phyloP scores from a whole-genome alignment of 2,329 filamentous ascomycete species.

The Sphaerulina populicola region DNA sequence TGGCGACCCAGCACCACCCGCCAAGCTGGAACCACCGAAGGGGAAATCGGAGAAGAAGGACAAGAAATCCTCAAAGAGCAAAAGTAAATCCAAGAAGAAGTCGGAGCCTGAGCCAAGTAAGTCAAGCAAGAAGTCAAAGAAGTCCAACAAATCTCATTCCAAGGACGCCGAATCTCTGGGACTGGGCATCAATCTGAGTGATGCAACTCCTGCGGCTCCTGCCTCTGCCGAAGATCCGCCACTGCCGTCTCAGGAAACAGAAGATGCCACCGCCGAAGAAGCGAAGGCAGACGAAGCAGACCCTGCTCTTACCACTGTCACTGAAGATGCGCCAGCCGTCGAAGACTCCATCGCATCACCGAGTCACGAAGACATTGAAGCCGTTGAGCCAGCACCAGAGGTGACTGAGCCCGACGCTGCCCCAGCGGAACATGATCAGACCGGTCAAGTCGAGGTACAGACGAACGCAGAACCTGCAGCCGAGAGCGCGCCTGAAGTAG shows the following conservation, averaged over 20 bases:
- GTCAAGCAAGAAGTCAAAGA: constrained; percentile 15
- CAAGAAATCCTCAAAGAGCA: constrained; percentile 8
- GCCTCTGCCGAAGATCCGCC: background rate
- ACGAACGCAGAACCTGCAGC: background rate
- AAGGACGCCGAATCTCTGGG: constrained; percentile 9
- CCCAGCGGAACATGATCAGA: background rate
- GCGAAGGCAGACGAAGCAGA: background rate
- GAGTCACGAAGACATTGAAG: background rate
- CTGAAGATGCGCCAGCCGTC: background rate
- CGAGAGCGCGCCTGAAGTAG: background rate
- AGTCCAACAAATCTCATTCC: constrained; percentile 8
- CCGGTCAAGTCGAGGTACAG: background rate
- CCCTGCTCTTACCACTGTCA: background rate
- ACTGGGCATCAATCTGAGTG: constrained; percentile 15
- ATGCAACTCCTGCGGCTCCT: constrained; percentile 5
- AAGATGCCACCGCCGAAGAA: background rate
- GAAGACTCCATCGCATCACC: background rate
- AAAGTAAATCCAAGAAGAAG: background rate
- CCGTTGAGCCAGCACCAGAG: background rate
- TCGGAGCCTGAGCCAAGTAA: background rate
- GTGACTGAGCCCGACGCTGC: background rate
- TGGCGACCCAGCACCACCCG: background rate
- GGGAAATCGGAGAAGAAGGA: constrained; percentile 1
- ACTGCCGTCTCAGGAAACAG: background rate
- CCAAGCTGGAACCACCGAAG: background rate